A percentile compares a stretch with the other conserved stretches of the same genome.
Evolutionary conservation across 345 rosid species (phyloP).

Genomic region (thale cress (Arabidopsis thaliana)): TAIR10.1 NC_003070.9:28294501-28295000

Average conservation of each 20-base stretch:
- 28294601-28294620: neutral
- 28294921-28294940: conserved; percentile 95
- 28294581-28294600: neutral
- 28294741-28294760: conserved; percentile 13
- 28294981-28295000: conserved; percentile 86
- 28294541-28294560: neutral
- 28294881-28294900: conserved; percentile 82
- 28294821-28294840: conserved; percentile 51
- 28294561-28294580: conserved; percentile 15
- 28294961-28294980: conserved; percentile 94
- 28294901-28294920: conserved; percentile 90
- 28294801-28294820: conserved; percentile 49
- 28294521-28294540: conserved; percentile 21
- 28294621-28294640: neutral
- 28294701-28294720: neutral
- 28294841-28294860: conserved; percentile 44
- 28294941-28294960: conserved; percentile 94
- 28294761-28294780: conserved; percentile 19
- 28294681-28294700: neutral
- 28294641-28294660: neutral
- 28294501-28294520: conserved; percentile 34
- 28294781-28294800: conserved; percentile 45
- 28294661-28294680: neutral
- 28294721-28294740: conserved; percentile 8
- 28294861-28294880: conserved; percentile 65